These are phyloP conservation scores for Xenoacremonium recifei DNA, from an alignment of 2,329 filamentous ascomycete genomes.

Conservation along the genomic window DNA sequence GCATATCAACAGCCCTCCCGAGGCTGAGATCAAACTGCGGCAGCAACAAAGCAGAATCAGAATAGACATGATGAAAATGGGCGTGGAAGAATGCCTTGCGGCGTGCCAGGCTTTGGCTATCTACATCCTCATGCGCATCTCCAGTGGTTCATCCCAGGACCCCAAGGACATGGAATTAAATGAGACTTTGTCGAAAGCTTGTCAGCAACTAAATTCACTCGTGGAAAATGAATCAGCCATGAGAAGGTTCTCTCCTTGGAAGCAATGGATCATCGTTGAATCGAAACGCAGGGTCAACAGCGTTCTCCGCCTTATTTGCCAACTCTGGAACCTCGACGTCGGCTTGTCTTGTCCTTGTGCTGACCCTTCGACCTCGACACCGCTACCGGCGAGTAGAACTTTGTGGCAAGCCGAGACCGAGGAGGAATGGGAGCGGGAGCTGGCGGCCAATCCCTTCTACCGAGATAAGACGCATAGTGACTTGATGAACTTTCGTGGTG, in stretches of 20 bases:
- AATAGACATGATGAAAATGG: background rate
- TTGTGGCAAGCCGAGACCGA: slow-evolving; percentile 4
- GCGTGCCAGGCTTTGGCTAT: background rate
- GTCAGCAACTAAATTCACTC: background rate
- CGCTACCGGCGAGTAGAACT: slow-evolving; percentile 4
- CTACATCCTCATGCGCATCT: slow-evolving; percentile 3
- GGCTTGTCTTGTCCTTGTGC: background rate
- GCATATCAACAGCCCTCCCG: background rate
- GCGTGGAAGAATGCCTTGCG: background rate
- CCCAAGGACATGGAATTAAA: background rate
- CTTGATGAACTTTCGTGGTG: slow-evolving; percentile 2
- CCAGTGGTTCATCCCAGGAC: background rate
- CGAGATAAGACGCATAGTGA: background rate
- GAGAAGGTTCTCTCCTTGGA: slow-evolving; percentile 1
- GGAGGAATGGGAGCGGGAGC: slow-evolving; percentile 1
- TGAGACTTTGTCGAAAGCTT: background rate
- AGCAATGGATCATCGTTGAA: slow-evolving; percentile 5
- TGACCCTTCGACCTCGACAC: background rate
- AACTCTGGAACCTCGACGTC: slow-evolving; percentile 2
- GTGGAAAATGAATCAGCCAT: background rate
- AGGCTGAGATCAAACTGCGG: background rate
- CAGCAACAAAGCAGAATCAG: background rate
- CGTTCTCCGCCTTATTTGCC: slow-evolving; percentile 3
- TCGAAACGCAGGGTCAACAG: slow-evolving; percentile 3
- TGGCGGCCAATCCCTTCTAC: background rate